Evolutionary conservation across 345 rosid species (phyloP), one percentile per base, ranked within the genome.

Genomic region (Sonneratia caseolaris): DNA sequence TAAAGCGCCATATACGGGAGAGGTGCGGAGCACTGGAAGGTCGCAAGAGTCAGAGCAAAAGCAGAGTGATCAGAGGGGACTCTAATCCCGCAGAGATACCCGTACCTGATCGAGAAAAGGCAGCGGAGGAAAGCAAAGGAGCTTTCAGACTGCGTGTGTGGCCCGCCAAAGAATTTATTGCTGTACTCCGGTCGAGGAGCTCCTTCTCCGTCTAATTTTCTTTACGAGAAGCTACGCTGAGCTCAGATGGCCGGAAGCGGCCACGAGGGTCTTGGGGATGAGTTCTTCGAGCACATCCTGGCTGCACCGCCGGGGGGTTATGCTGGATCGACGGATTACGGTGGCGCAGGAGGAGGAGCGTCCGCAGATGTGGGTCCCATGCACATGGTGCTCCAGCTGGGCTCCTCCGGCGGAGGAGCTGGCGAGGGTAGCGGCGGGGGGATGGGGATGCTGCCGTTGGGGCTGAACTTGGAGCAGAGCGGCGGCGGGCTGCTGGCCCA

Each of bases 281-380:
- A 89, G 68, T 89, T 89, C 79, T 78, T 89, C 69, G 94, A 89
- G 81, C 91, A 89, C 87, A 85, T 89, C 78, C 72, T 89, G 77
- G 79, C 84, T 0, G 88, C 79, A 64, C 87, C 89, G 11, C 76
- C 82, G 2, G 76, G 76, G 6, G 83, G 82, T 6, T 86, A 85
- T 40, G 83, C 84, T 0, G 78, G 82, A 12, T 35, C 66, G 32
- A 32, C 66, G 37, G 66, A 11, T 13, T 62, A 62, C 38, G 75
- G 64, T 11, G 73, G 48, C 55, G 56, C 71, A 79, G 78, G 57
- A 75, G 64, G 64, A 5, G 64, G 64, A n/a, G 32, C 2, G 12
- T 4, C 66, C 16, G 38, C 7, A 10, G 66, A 62, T 13, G 13
- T 62, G 12, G 84, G 76, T 21, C 76, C 82, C 61, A 45, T 81